Evolutionary conservation across 148 eudicot genomes (phyloP).

Genomic region (Silene conica): DNA sequence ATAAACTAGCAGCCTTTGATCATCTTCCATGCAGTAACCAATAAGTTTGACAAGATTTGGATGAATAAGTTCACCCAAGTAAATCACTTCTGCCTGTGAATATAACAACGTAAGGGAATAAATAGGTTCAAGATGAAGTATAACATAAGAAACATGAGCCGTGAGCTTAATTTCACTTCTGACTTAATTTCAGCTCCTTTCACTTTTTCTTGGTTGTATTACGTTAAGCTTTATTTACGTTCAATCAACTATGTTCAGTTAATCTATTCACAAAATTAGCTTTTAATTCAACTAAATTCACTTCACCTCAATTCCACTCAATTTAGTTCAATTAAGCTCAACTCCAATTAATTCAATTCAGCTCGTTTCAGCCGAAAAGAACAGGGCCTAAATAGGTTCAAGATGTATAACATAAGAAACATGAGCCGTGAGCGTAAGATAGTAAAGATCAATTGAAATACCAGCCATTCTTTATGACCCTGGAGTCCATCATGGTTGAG

Average conservation of each 20-base stretch:
- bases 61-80: constrained; percentile 73
- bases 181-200: no score
- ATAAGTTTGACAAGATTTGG: constrained; percentile 61
- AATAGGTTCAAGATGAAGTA: background rate
- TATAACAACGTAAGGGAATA: background rate
- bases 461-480: constrained; percentile 90
- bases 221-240: no score
- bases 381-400: background rate
- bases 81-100: constrained; percentile 71
- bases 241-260: no score
- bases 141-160: no score
- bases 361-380: no score
- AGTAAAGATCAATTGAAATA: constrained; percentile 20
- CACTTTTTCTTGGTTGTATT: no score
- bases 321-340: no score
- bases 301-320: no score
- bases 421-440: background rate
- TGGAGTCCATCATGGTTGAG: constrained; percentile 81
- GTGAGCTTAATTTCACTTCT: no score
- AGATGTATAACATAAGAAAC: background rate
- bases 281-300: no score
- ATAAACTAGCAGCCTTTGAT: constrained; percentile 70
- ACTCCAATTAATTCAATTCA: no score
- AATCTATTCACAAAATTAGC: no score
- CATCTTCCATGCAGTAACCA: constrained; percentile 80